Evolutionary conservation across 768 basidiomycete genomes (phyloP).

Genomic region (Mycena latifolia): DNA sequence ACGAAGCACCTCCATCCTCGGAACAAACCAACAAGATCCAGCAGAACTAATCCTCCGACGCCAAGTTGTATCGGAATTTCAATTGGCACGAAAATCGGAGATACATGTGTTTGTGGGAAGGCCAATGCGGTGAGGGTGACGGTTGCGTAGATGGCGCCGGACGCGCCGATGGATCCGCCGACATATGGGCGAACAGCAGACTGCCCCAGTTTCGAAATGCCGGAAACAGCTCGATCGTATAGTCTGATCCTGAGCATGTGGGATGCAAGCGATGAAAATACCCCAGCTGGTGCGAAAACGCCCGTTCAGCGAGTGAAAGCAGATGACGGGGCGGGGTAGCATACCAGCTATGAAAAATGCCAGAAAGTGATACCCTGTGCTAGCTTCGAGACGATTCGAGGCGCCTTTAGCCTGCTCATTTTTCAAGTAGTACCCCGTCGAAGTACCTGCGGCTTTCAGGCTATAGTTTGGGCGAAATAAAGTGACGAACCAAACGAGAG

Average conservation of each 20-base stretch:
- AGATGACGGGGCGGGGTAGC: background rate
- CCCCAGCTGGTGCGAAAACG: constrained; percentile 55
- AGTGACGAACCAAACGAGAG: constrained; percentile 65
- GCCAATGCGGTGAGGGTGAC: constrained; percentile 67
- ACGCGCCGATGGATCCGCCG: constrained; percentile 67
- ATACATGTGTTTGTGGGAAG: constrained; percentile 64
- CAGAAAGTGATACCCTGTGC: constrained; percentile 66
- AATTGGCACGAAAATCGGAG: constrained; percentile 66
- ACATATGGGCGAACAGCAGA: constrained; percentile 28
- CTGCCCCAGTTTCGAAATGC: constrained; percentile 25
- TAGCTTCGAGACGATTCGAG: constrained; percentile 56
- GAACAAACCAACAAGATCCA: constrained; percentile 67
- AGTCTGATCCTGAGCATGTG: constrained; percentile 60
- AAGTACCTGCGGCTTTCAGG: constrained; percentile 8
- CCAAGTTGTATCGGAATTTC: constrained; percentile 70
- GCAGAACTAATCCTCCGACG: constrained; percentile 60
- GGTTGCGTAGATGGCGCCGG: constrained; percentile 72
- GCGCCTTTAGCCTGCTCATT: constrained; percentile 42
- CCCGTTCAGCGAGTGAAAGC: background rate
- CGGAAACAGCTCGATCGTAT: constrained; percentile 28
- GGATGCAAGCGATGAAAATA: constrained; percentile 67
- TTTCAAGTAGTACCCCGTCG: constrained; percentile 41
- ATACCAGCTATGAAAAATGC: constrained; percentile 69
- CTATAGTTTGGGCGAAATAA: background rate
- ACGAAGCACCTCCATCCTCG: constrained; percentile 69